Base-by-base conservation (phyloP, 73 alveolate genomes). In the Effrenium voratum region DNA sequence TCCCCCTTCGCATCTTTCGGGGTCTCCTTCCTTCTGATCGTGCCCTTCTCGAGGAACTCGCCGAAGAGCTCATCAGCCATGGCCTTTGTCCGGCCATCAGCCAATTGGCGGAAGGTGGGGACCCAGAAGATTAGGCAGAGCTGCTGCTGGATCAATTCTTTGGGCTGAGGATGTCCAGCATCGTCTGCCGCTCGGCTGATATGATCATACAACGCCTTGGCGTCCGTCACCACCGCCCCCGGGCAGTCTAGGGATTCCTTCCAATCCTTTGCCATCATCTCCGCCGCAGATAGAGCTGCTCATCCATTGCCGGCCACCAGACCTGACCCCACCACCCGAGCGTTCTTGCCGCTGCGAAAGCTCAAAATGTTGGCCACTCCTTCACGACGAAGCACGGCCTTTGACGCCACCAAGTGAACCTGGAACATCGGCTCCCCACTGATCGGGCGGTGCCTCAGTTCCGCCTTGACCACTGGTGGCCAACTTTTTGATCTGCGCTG, bases 141-240 rank as follows among this genome's bases (percentile, higher is more conserved):
- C 0, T 41, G 41, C 1, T 22, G 60, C 26, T 77, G 63, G 41
- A 77, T 59, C 0, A 24, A 59, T 59, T 77, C 15, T 59, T 41
- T 0, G 22, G 60, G 26, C 12, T 36, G 1, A 77, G 41, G 19
- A 77, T 43, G 60, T 77, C 87, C 1, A 77, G 22, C 3, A 46
- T 34, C 63, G 41, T 59, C 19, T 77, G 87, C 44, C 59, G 2
- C 43, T 77, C 87, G 24, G 52, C 41, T 2, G 87, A 77, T 36
- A 30, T 77, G 87, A 12, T 77, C 87, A 28, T 15, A 77, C 40
- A 77, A 30, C 24, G 60, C 10, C 43, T 43, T 41, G 28, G 63
- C 87, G 22, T 77, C 87, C 2, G 46, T 77, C 40, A 77, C 87
- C 59, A 77, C 13, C 43, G 36, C 41, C 38, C 87, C 87, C 38